Base-by-base conservation (phyloP, 2,329 filamentous ascomycete species). In the Paecilomyces variotii region DNA sequence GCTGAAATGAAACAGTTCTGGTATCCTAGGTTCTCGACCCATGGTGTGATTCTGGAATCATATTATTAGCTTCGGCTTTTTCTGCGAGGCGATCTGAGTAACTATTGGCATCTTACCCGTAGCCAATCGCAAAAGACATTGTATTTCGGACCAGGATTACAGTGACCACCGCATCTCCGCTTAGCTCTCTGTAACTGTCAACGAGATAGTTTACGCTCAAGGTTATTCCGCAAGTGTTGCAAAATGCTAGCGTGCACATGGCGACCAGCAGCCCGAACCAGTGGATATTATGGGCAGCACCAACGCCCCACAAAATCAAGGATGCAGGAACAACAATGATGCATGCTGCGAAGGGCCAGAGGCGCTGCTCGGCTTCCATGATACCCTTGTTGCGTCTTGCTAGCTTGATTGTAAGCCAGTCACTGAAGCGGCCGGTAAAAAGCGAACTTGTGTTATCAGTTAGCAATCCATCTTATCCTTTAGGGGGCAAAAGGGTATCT, bases 81-180 rank as follows among this genome's bases (percentile, higher is more conserved):
- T 2, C 2, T n/a, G 12, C 34, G 11, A 4, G 34, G 12, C n/a
- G 2, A 39, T 39, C 3, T n/a, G 34, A 14, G 14, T n/a, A n/a
- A 14, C 19, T n/a, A n/a, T 5, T 14, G 19, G n/a, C 49, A 35
- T 60, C 67, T 58, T 62, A 71, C 66, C 73, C 77, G 61, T 77
- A 78, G 2, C 74, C 70, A 54, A 80, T 75, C 0, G 74, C 78
- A 62, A 80, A 80, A 0, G 72, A 74, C 74, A 80, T 78, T 1
- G 77, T 79, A 60, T 80, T 80, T 2, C 78, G 72, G 12, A 80
- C 73, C 25, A 79, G 57, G 55, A 80, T 80, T 14, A 79, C 71
- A 19, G 72, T 76, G 2, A 69, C 71, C 67, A 76, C 72, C 0
- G 72, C 74, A 27, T 76, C 72, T 1, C 74, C 72, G 19, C 71